phyloP scores from a whole-genome alignment of 1,284 basidiomycete genomes.

The Termitomyces sp. region DNA sequence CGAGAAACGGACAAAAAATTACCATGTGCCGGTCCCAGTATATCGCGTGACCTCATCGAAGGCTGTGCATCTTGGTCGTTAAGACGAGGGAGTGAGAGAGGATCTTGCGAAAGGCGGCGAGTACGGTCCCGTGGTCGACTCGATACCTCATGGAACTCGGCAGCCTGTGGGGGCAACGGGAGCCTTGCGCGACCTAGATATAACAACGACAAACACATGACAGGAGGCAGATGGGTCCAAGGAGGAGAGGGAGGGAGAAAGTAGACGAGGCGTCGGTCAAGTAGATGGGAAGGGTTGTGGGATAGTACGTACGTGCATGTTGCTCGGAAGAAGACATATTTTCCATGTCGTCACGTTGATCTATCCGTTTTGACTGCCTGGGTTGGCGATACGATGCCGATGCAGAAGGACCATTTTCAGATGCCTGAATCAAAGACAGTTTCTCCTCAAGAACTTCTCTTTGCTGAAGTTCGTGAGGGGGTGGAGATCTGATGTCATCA shows the following conservation, averaged over 20 bases:
- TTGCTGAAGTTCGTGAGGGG: slow-evolving; percentile 9
- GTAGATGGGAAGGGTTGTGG: slow-evolving; percentile 7
- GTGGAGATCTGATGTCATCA: slow-evolving; percentile 16
- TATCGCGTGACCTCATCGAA: slow-evolving; percentile 4
- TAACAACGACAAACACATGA: background rate
- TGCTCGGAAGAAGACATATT: slow-evolving; percentile 14
- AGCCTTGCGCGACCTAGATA: slow-evolving; percentile 26
- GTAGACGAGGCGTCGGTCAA: slow-evolving; percentile 12
- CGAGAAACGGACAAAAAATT: slow-evolving; percentile 6
- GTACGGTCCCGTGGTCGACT: slow-evolving; percentile 10
- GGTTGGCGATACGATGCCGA: slow-evolving; percentile 4
- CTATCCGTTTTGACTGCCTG: background rate
- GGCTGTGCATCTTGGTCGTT: slow-evolving; percentile 3
- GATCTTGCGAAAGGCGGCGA: slow-evolving; percentile 6
- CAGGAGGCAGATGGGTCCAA: slow-evolving; percentile 3
- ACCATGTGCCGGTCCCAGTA: background rate
- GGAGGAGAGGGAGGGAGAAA: slow-evolving; percentile 6
- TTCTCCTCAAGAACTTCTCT: slow-evolving; percentile 14
- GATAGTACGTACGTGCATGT: slow-evolving; percentile 23
- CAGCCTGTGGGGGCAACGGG: slow-evolving; percentile 30
- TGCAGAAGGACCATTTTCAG: background rate
- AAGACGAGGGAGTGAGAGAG: background rate
- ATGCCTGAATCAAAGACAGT: slow-evolving; percentile 7
- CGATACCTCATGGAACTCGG: slow-evolving; percentile 25
- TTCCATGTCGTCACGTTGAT: slow-evolving; percentile 13